Percentiles rank a stretch among this genome's conserved stretches.
phyloP scores from a whole-genome alignment of 331 rosid genomes.

The Erythrophleum ivorense region DNA sequence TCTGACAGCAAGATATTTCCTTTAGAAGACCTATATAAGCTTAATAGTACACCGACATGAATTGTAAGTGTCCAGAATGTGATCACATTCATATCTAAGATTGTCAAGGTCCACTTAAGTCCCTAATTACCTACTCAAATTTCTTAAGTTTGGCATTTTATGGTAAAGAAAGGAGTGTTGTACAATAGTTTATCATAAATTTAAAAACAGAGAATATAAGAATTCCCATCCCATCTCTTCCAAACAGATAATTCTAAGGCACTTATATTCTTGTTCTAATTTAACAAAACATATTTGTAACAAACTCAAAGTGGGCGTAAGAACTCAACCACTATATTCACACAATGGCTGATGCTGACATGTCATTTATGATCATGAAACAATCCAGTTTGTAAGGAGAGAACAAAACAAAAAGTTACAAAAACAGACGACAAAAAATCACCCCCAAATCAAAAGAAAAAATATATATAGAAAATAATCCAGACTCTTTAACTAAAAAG shows the following conservation, averaged over 20 bases:
- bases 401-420: neutral
- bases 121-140: neutral
- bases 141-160: neutral
- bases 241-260: conserved; percentile 10
- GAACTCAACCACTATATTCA: neutral
- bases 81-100: neutral
- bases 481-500: too few relatives aligned
- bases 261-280: neutral
- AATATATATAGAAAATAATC: too few relatives aligned
- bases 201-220: too few relatives aligned
- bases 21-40: neutral
- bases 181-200: neutral
- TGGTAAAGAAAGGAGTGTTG: neutral
- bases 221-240: neutral
- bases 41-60: neutral
- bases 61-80: neutral
- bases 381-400: conserved; percentile 3
- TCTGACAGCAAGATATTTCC: neutral
- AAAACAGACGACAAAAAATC: too few relatives aligned
- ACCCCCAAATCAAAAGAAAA: too few relatives aligned
- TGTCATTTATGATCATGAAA: conserved; percentile 15
- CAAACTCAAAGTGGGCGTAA: conserved; percentile 12
- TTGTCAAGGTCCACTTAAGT: neutral
- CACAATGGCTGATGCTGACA: conserved; percentile 7
- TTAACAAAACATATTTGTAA: neutral